Conservation (phyloP, 306 rosid species). For the Purshia tridentata region DNA sequence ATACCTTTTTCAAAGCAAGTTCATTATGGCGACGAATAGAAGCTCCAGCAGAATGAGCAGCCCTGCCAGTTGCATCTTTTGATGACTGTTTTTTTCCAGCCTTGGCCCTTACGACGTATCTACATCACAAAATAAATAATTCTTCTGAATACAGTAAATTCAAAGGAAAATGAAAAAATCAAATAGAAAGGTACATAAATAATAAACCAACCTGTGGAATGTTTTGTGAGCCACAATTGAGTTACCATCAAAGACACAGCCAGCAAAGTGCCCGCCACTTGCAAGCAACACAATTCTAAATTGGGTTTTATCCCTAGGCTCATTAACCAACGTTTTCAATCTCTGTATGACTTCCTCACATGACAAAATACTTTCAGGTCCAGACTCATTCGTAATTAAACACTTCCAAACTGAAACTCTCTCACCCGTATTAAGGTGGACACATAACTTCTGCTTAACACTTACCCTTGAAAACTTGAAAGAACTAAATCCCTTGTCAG, state of each 20-base stretch:
- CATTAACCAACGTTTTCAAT: constrained; percentile 53
- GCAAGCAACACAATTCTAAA: constrained; percentile 82
- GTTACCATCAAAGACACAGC: constrained; percentile 87
- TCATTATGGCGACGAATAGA: constrained; percentile 89
- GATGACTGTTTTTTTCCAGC: constrained; percentile 92
- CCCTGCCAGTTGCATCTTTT: constrained; percentile 83
- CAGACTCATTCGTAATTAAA: constrained; percentile 57
- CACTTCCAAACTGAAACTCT: constrained; percentile 79
- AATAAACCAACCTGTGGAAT: constrained; percentile 73
- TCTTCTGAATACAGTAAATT: not conserved
- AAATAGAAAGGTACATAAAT: not conserved
- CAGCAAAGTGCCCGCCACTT: constrained; percentile 93
- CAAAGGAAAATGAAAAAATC: not conserved
- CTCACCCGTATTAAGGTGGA: constrained; percentile 62
- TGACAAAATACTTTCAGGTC: constrained; percentile 41
- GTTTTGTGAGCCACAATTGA: constrained; percentile 83
- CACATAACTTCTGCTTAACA: constrained; percentile 54
- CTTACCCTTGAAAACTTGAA: constrained; percentile 34
- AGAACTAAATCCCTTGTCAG: constrained; percentile 41
- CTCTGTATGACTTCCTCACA: constrained; percentile 46
- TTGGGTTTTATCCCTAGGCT: constrained; percentile 60
- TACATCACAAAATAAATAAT: constrained; percentile 32
- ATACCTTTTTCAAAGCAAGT: constrained; percentile 82
- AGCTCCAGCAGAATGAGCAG: constrained; percentile 90
- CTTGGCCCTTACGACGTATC: constrained; percentile 94